phyloP scores from a whole-genome alignment of 345 rosid species.

The Nasturtium officinale region DNA sequence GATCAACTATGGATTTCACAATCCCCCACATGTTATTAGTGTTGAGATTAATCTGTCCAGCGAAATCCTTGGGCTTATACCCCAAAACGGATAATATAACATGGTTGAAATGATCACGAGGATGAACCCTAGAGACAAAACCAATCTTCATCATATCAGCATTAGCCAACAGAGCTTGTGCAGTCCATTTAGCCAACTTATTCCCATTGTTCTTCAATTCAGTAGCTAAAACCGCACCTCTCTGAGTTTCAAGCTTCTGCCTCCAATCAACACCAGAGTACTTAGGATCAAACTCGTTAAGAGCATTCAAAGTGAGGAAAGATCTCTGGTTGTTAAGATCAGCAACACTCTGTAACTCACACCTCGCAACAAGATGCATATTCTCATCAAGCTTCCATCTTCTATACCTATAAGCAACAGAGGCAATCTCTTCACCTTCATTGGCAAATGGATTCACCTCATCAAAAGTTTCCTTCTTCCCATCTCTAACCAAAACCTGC shows the following conservation, averaged over 20 bases:
- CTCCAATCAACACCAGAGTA: slow-evolving; percentile 98
- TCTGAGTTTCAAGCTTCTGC: slow-evolving; percentile 96
- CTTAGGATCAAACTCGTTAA: slow-evolving; percentile 92
- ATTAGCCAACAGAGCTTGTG: slow-evolving; percentile 85
- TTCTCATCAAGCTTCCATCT: slow-evolving; percentile 92
- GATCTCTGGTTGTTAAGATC: slow-evolving; percentile 81
- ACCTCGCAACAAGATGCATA: slow-evolving; percentile 77
- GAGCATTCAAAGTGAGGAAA: slow-evolving; percentile 83
- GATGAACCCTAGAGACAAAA: slow-evolving; percentile 94
- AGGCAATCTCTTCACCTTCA: slow-evolving; percentile 97
- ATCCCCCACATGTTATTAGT: slow-evolving; percentile 99
- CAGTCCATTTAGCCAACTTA: slow-evolving; percentile 96
- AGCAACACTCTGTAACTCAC: slow-evolving; percentile 89
- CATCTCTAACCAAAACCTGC: slow-evolving; percentile 84
- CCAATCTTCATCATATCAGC: slow-evolving; percentile 99
- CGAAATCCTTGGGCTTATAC: slow-evolving; percentile 89
- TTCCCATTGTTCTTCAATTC: slow-evolving; percentile 97
- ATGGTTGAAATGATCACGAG: slow-evolving; percentile 96
- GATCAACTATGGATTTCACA: slow-evolving; percentile 89
- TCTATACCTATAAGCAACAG: slow-evolving; percentile 89
- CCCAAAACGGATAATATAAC: slow-evolving; percentile 88
- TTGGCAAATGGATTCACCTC: slow-evolving; percentile 88
- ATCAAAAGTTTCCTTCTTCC: slow-evolving; percentile 78
- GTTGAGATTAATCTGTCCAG: slow-evolving; percentile 87
- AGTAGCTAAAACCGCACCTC: slow-evolving; percentile 95